These are phyloP conservation scores for Citrus sp. DNA, from an alignment of 345 rosid species.

Conservation along the genomic window DNA sequence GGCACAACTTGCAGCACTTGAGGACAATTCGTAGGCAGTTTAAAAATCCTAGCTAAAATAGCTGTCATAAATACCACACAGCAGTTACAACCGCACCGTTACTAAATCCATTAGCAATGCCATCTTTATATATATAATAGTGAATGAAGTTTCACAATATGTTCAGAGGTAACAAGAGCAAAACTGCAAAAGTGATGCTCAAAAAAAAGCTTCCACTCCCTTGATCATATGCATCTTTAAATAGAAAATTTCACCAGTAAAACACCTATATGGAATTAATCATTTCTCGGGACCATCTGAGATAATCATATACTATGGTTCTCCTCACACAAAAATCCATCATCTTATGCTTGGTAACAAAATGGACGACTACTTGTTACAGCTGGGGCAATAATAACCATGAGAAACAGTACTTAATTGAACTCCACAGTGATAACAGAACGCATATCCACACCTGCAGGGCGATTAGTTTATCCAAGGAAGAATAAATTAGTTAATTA, in stretches of 20 bases:
- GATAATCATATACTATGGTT: too few species aligned
- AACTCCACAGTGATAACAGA: slow-evolving; percentile 12
- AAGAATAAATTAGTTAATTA: not conserved
- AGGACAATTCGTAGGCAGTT: not conserved
- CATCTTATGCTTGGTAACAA: not conserved
- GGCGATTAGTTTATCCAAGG: not conserved
- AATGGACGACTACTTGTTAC: not conserved
- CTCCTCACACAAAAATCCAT: not conserved
- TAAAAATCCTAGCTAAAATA: not conserved
- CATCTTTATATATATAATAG: too few species aligned
- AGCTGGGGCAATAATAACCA: not conserved
- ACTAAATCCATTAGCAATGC: too few species aligned
- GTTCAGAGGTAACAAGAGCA: not conserved
- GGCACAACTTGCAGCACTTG: not conserved
- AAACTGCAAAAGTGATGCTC: not conserved
- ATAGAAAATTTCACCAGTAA: too few species aligned
- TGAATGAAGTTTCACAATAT: not conserved
- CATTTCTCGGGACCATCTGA: not conserved
- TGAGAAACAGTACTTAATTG: fast-evolving
- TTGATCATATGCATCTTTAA: not conserved
- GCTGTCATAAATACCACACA: not conserved
- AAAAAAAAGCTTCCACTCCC: not conserved
- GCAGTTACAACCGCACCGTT: too few species aligned
- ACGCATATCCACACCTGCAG: slow-evolving; percentile 17
- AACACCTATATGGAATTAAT: not conserved